Evolutionary conservation across 495 filamentous ascomycete species (phyloP), one percentile per base, ranked within the genome.

Genomic region (Aspergillus cavernicola): DNA sequence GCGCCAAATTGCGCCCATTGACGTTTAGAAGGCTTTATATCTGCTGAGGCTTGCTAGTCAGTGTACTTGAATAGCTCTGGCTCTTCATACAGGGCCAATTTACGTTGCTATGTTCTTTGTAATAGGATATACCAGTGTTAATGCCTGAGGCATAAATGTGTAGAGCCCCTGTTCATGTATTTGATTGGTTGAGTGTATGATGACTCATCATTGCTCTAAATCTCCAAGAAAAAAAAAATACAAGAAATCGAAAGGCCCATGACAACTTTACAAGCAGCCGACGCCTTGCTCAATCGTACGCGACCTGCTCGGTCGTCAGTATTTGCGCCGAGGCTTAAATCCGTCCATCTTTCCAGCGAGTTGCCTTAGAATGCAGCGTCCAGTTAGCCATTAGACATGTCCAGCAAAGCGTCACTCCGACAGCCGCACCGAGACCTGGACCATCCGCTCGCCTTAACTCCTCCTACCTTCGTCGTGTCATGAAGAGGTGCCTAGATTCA

Each of bases 401-500:
- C 56, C 62, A 66, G 66, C 63, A 59, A 50, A 65, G 60, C 48
- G 40, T 57, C 53, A 57, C 50, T 60, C 45, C 56, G 43, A 58
- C 53, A 52, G 53, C 41, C 57, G 61, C 56, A 59, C 61, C 62
- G 67, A 73, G 55, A 63, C 63, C 58, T 66, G 63, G 67, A 67
- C 57, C 58, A 62, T 64, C 55, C 50, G 56, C 62, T 61, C 57
- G 56, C 59, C 66, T 55, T 62, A 47, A 65, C 57, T 46, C 52
- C 48, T 50, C 61, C 52, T 51, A 52, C 63, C 52, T 52, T 62
- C 53, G 57, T 66, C 65, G 66, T 71, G 71, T 70, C 74, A 77
- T 77, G 74, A 74, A 67, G 69, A 63, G 61, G 66, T 71, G 63
- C 61, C 63, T 72, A 50, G 45, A 61, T 55, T 49, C 69, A 68